phyloP scores from a whole-genome alignment of 768 basidiomycete species.

The Auricularia heimuer region DNA sequence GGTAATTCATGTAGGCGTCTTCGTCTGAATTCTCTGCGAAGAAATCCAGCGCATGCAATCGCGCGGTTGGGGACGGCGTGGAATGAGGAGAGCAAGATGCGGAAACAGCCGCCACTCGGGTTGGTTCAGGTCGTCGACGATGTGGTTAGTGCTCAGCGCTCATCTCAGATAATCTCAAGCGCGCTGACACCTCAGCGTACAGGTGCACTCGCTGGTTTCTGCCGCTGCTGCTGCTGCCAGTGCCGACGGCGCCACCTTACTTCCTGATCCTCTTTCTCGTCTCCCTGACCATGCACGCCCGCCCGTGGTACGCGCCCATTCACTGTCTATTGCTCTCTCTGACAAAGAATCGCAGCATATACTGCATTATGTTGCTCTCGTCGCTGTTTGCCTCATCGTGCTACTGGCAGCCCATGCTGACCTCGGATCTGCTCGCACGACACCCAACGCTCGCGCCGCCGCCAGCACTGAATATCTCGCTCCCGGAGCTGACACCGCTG shows the following conservation, averaged over 20 bases:
- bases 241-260: conserved; percentile 72
- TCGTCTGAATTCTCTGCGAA: no score
- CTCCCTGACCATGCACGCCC: conserved; percentile 69
- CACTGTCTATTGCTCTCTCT: not conserved
- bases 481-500: conserved; percentile 37
- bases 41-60: no score
- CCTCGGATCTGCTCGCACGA: conserved; percentile 21
- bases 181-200: not conserved
- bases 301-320: conserved; percentile 55
- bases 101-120: no score
- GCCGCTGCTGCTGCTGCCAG: conserved; percentile 62
- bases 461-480: not conserved
- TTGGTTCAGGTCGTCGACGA: not conserved
- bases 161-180: not conserved
- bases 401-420: conserved; percentile 77
- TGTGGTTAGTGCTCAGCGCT: not conserved
- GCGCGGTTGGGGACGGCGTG: no score
- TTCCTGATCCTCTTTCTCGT: conserved; percentile 71
- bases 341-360: conserved; percentile 43
- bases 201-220: conserved; percentile 87
- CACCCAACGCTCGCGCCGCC: conserved; percentile 4
- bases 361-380: conserved; percentile 72
- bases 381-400: conserved; percentile 83
- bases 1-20: no score
- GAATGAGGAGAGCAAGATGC: no score